phyloP scores from a whole-genome alignment of 225 moss, liverwort and hornwort genomes.

The Bryoerythrophyllum caledonicum region DNA sequence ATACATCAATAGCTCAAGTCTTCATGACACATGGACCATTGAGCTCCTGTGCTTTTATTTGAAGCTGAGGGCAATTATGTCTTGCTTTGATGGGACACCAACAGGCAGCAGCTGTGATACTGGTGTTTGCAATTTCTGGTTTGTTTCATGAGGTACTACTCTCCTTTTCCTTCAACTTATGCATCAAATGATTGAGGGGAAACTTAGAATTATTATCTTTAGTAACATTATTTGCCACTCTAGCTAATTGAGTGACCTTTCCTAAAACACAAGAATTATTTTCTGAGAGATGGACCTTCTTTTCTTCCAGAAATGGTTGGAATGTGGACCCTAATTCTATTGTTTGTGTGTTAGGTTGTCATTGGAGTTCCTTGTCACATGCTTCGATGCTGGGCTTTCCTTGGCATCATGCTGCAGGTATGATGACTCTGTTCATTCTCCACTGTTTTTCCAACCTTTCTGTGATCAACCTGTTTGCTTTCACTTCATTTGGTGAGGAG shows the following conservation, averaged over 20 bases:
- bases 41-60: neutral
- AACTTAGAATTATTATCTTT: too few species aligned
- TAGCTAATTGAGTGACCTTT: too few species aligned
- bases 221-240: too few species aligned
- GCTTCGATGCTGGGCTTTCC: constrained; percentile 98
- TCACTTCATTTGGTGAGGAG: neutral
- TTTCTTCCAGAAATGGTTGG: too few species aligned
- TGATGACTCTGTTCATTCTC: too few species aligned
- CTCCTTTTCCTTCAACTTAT: neutral
- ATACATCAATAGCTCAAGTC: neutral
- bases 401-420: constrained; percentile 96
- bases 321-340: neutral
- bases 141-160: constrained; percentile 96
- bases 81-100: constrained; percentile 1
- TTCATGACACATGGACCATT: neutral
- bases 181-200: too few species aligned
- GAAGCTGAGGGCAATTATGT: too few species aligned
- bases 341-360: constrained; percentile 52
- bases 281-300: too few species aligned
- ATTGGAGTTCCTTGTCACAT: constrained; percentile 95
- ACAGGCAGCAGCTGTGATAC: constrained; percentile 63
- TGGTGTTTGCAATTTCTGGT: constrained; percentile 87
- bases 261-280: too few species aligned
- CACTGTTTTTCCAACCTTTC: neutral
- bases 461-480: neutral